A percentile compares a stretch with the other conserved stretches of the same genome.
These are phyloP conservation scores for Anaeromyces robustus DNA, from an alignment of 192 early-diverging fungal species.

Conservation along the genomic window DNA sequence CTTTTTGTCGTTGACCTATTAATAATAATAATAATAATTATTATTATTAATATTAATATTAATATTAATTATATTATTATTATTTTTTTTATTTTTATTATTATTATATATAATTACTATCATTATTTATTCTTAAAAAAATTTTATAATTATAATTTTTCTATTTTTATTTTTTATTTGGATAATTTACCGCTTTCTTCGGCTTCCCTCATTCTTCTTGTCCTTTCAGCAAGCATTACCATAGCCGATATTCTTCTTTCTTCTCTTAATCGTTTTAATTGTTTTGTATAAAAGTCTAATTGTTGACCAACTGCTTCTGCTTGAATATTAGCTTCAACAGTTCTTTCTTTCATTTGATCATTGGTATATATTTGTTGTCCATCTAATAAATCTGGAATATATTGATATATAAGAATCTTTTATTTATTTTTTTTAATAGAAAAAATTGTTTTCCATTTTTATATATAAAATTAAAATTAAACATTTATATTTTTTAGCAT, in stretches of 20 bases:
- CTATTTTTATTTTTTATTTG: too few species aligned
- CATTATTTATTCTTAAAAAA: too few species aligned
- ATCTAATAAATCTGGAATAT: neutral
- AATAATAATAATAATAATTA: constrained; percentile 6
- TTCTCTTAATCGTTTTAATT: constrained; percentile 33
- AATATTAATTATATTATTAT: too few species aligned
- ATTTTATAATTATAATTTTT: too few species aligned
- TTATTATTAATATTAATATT: too few species aligned
- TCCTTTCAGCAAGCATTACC: constrained; percentile 39
- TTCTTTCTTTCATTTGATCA: neutral
- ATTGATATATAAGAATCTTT: neutral
- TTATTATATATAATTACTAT: too few species aligned
- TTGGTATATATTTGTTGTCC: neutral
- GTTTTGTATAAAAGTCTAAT: constrained; percentile 36
- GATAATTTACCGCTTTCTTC: constrained; percentile 38
- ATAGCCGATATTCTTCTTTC: constrained; percentile 27
- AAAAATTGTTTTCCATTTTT: too few species aligned
- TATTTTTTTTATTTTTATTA: too few species aligned
- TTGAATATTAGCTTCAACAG: constrained; percentile 15
- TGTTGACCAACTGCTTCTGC: constrained; percentile 27
- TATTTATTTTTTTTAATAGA: too few species aligned
- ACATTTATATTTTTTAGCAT: too few species aligned
- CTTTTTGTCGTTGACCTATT: constrained; percentile 21
- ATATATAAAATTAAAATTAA: too few species aligned
- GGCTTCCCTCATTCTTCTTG: constrained; percentile 35